Percentiles rank a stretch among this genome's conserved stretches.
These are phyloP conservation scores for Penicillium sp. DNA, from an alignment of 2,329 filamentous ascomycete genomes.

Conservation along the genomic window DNA sequence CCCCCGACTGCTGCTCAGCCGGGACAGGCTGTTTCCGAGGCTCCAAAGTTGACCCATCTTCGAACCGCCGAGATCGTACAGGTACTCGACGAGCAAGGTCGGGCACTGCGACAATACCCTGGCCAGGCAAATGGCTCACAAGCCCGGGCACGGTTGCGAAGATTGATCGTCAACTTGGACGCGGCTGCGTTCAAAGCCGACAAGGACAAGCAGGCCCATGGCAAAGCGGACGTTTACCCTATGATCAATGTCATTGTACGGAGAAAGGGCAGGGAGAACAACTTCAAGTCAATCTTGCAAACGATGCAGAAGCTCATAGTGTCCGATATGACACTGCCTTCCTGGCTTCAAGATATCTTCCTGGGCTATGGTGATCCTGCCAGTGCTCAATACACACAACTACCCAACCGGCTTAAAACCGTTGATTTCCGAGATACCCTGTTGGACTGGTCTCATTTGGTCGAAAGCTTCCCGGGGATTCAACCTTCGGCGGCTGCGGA, in stretches of 20 bases:
- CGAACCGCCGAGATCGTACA: conserved; percentile 82
- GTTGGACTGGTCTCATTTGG: conserved; percentile 88
- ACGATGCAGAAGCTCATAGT: conserved; percentile 83
- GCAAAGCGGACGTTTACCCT: conserved; percentile 76
- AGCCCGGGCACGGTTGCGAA: conserved; percentile 58
- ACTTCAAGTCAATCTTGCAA: conserved; percentile 90
- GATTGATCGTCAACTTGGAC: conserved; percentile 78
- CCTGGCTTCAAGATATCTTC: conserved; percentile 95
- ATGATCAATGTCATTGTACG: conserved; percentile 81
- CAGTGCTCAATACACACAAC: conserved; percentile 77
- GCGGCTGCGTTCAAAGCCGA: conserved; percentile 73
- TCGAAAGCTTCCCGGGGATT: conserved; percentile 83
- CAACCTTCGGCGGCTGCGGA: conserved; percentile 70
- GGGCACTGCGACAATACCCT: conserved; percentile 59
- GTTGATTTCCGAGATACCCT: conserved; percentile 94
- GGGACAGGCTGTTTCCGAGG: conserved; percentile 46
- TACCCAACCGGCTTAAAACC: conserved; percentile 71
- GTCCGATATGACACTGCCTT: conserved; percentile 78
- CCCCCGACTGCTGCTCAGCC: conserved; percentile 46
- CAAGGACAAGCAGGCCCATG: conserved; percentile 59
- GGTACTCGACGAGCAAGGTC: conserved; percentile 79
- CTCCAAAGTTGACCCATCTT: conserved; percentile 64
- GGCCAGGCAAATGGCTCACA: conserved; percentile 61
- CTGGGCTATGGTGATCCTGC: conserved; percentile 94
- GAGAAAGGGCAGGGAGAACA: conserved; percentile 84